Base-by-base conservation (phyloP, 208 protist species). In the Phytomonas sp. region DNA sequence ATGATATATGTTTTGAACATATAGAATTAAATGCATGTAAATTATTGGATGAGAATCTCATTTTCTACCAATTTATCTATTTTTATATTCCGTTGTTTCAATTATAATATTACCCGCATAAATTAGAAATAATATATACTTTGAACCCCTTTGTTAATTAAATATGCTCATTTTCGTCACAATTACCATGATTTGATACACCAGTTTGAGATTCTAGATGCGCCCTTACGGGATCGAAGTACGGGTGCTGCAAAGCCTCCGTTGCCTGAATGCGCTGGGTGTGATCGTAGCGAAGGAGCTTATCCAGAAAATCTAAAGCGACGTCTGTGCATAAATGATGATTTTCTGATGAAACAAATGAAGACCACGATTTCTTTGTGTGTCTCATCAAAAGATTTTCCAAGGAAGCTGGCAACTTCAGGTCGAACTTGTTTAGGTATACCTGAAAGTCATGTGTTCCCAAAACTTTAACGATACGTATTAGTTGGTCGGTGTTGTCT, bases 401-500 rank as follows among this genome's bases (percentile, higher is more conserved):
- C 49, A 98, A 92, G 67, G 97, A 83, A 16, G 84, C 75, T 59
- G 94, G 88, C 12, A 99, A 84, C 29, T 84, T 91, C 63, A 99
- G 76, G 66, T 94, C 90, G 83, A 99, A 99, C 87, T 98, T 99
- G 34, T 96, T 86, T 29, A 99, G 72, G 83, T 99, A 99, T 31
- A 77, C 83, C 69, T 94, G 90, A 31, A 99, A 78, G 33, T 98
- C 94, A 60, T 98, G 93, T 34, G 97, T 99, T 64, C 98, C 98
- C 61, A 99, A 87, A 30, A 99, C 98, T 66, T 96, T 93, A 10
- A 86, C 91, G 69, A 98, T 98, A 60, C 97, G 98, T 29, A 99
- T 95, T 42, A 99, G 88, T 87, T 99, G 98, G 78, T 99, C 98
- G 64, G 97, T 97, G 80, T 99, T 99, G 84, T 99, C 98, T 67